phyloP scores from a whole-genome alignment of 345 rosid species.

The Psidium guajava region DNA sequence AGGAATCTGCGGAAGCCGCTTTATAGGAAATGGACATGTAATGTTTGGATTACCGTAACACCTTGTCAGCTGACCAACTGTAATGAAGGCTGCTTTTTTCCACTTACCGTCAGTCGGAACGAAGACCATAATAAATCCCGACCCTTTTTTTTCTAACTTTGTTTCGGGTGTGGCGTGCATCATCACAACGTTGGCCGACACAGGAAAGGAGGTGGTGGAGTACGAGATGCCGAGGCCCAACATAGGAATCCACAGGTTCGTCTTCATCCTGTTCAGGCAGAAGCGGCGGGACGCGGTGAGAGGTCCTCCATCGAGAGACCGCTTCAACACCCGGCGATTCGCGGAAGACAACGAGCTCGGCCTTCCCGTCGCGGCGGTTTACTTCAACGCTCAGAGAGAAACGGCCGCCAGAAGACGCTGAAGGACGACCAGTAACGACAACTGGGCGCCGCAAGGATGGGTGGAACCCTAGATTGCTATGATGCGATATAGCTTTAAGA shows the following conservation, averaged over 20 bases:
- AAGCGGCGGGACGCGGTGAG: slow-evolving; percentile 55
- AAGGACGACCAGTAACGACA: neutral
- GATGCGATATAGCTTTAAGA: neutral
- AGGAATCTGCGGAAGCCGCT: too few species aligned
- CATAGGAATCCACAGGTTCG: slow-evolving; percentile 77
- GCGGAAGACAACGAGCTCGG: slow-evolving; percentile 53
- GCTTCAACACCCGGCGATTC: slow-evolving; percentile 64
- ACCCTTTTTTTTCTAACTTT: neutral
- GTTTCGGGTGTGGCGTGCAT: neutral
- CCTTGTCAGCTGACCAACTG: neutral
- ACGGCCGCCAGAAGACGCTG: slow-evolving; percentile 80
- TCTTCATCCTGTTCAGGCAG: slow-evolving; percentile 66
- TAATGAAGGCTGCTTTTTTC: neutral
- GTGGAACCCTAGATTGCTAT: neutral
- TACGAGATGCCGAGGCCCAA: slow-evolving; percentile 67
- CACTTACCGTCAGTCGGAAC: neutral
- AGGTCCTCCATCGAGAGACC: slow-evolving; percentile 40
- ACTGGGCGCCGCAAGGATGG: too few species aligned
- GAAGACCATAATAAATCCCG: neutral
- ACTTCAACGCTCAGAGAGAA: slow-evolving; percentile 87
- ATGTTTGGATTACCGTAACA: too few species aligned
- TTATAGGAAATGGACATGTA: neutral
- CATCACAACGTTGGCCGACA: neutral
- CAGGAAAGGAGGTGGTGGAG: slow-evolving; percentile 55
- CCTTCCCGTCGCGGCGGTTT: slow-evolving; percentile 72